These are phyloP conservation scores for Aspergillus sergii DNA, from an alignment of 2,329 filamentous ascomycete genomes.

Conservation along the genomic window DNA sequence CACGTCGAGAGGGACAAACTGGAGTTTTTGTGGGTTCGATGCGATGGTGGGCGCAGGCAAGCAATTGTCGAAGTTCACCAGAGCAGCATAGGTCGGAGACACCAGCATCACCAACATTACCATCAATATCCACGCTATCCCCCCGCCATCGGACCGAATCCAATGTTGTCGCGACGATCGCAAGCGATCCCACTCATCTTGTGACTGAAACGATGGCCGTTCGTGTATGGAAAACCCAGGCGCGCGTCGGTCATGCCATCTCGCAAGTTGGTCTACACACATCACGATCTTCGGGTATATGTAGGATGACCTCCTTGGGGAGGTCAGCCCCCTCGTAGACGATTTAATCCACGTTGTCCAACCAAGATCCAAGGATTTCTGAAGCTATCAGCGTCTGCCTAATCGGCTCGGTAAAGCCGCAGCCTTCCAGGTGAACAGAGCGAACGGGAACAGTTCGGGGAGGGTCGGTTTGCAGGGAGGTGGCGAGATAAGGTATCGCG, in stretches of 20 bases:
- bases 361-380: conserved; percentile 14
- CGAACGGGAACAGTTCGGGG: background rate
- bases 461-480: background rate
- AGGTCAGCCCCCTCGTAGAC: conserved; percentile 43
- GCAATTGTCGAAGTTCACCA: conserved; percentile 83
- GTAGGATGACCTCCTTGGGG: conserved; percentile 44
- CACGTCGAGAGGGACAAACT: conserved; percentile 77
- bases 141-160: conserved; percentile 13
- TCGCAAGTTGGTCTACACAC: conserved; percentile 30
- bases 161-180: conserved; percentile 23
- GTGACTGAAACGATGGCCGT: conserved; percentile 16
- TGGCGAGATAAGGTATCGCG: background rate
- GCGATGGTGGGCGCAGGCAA: conserved; percentile 62
- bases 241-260: conserved; percentile 20
- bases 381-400: background rate
- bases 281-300: conserved; percentile 34
- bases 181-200: conserved; percentile 25
- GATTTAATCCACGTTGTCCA: conserved; percentile 41
- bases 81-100: conserved; percentile 63
- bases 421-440: background rate
- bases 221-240: conserved; percentile 9
- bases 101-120: conserved; percentile 25
- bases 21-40: conserved; percentile 64
- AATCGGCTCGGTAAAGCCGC: conserved; percentile 1
- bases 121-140: conserved; percentile 20